Evolutionary conservation across 805 yeast species (phyloP).

Genomic region (Ogataea methylovora): DNA sequence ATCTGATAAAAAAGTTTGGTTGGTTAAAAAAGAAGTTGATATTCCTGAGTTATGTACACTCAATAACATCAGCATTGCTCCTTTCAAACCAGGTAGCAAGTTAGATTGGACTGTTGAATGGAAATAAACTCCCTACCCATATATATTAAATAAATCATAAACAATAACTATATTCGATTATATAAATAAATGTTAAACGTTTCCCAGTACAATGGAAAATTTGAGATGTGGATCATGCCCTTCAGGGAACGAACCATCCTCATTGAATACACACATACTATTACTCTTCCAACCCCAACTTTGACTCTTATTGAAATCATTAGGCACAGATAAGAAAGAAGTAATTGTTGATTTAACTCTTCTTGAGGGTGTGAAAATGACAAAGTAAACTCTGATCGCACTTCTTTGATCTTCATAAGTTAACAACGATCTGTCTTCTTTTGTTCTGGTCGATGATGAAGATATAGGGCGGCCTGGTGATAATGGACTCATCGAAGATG

Average conservation of each 20-base stretch:
- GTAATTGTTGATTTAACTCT: constrained; percentile 37
- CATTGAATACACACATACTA: constrained; percentile 44
- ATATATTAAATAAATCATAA: too few relatives aligned
- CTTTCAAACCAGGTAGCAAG: constrained; percentile 77
- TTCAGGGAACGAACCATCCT: constrained; percentile 36
- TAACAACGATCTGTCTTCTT: constrained; percentile 21
- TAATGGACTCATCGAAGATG: constrained; percentile 2
- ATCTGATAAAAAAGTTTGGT: constrained; percentile 38
- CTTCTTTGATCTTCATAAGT: constrained; percentile 41
- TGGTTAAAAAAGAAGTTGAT: constrained; percentile 44
- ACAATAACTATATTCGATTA: too few relatives aligned
- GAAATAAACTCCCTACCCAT: constrained; percentile 34
- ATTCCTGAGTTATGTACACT: constrained; percentile 56
- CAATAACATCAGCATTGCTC: constrained; percentile 54
- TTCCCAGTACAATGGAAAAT: constrained; percentile 44
- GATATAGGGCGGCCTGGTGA: background rate
- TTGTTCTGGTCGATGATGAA: background rate
- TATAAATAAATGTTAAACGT: too few relatives aligned
- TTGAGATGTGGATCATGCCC: constrained; percentile 37
- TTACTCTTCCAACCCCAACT: constrained; percentile 60
- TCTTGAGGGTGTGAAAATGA: constrained; percentile 48
- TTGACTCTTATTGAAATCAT: constrained; percentile 42
- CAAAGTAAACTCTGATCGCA: constrained; percentile 40
- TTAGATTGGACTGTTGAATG: constrained; percentile 72
- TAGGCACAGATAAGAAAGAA: constrained; percentile 49